Conservation (phyloP, 208 protist genomes). For the Crithidia bombi region DNA sequence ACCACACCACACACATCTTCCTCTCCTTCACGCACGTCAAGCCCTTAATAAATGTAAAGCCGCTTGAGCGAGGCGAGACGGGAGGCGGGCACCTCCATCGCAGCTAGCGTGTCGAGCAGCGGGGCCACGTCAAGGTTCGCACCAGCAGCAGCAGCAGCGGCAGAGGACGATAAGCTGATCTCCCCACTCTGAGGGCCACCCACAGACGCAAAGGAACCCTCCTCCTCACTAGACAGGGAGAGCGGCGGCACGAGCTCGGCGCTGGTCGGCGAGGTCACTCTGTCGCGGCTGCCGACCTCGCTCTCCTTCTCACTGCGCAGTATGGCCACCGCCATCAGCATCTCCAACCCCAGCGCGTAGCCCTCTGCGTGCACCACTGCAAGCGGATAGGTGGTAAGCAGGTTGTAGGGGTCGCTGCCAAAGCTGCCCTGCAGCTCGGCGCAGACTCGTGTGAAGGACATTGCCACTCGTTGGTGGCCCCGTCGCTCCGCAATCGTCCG, state of each 20-base stretch:
- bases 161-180: background rate
- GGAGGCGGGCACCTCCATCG: constrained; percentile 17
- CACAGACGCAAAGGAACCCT: background rate
- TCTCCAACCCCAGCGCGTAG: constrained; percentile 33
- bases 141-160: background rate
- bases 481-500: constrained; percentile 8
- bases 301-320: constrained; percentile 7
- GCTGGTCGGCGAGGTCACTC: background rate
- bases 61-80: constrained; percentile 29
- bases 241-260: background rate
- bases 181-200: background rate
- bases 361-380: constrained; percentile 23
- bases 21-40: no score
- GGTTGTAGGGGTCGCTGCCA: constrained; percentile 16
- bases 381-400: constrained; percentile 10
- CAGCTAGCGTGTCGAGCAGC: constrained; percentile 20
- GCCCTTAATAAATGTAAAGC: constrained; percentile 15
- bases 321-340: constrained; percentile 39
- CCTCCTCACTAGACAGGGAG: constrained; percentile 12
- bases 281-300: background rate
- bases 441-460: constrained; percentile 32
- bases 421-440: constrained; percentile 50
- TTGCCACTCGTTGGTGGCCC: constrained; percentile 27
- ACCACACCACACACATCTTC: no score
- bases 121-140: constrained; percentile 9